A percentile compares a stretch with the other conserved stretches of the same genome.
Conservation (phyloP, 345 rosid genomes). For the Hibiscus syriacus region DNA sequence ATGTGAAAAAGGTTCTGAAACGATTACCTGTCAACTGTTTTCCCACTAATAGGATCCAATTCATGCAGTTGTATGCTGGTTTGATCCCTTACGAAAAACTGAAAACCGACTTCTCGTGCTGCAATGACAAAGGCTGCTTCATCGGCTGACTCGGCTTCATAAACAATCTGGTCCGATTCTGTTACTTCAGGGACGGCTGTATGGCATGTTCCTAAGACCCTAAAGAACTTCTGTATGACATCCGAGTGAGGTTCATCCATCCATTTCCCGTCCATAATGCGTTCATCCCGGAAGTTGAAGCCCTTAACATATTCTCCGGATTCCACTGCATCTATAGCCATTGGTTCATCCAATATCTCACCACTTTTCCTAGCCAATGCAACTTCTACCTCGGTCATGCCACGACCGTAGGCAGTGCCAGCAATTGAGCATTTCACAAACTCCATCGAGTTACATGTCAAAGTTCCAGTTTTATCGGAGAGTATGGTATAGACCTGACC, state of each 20-base stretch:
- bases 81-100: slow-evolving; percentile 55
- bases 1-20: not conserved
- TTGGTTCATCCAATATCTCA: slow-evolving; percentile 16
- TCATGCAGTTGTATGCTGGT: slow-evolving; percentile 48
- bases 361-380: slow-evolving; percentile 35
- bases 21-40: slow-evolving; percentile 38
- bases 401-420: slow-evolving; percentile 62
- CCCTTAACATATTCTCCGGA: slow-evolving; percentile 47
- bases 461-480: slow-evolving; percentile 90
- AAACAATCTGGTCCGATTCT: slow-evolving; percentile 36
- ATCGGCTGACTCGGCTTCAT: slow-evolving; percentile 88
- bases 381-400: slow-evolving; percentile 74
- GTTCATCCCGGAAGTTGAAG: slow-evolving; percentile 72
- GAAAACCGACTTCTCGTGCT: slow-evolving; percentile 75
- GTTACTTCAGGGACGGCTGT: slow-evolving; percentile 56
- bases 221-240: slow-evolving; percentile 45
- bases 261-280: slow-evolving; percentile 70
- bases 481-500: slow-evolving; percentile 75
- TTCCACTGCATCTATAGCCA: not conserved
- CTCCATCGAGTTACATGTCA: slow-evolving; percentile 95
- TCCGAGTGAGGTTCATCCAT: slow-evolving; percentile 36
- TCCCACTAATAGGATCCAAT: slow-evolving; percentile 32
- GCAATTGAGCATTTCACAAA: slow-evolving; percentile 81
- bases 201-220: slow-evolving; percentile 66
- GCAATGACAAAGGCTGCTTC: slow-evolving; percentile 85